phyloP scores from a whole-genome alignment of 257 asterid genomes.

The Solanum lycopersicoides region DNA sequence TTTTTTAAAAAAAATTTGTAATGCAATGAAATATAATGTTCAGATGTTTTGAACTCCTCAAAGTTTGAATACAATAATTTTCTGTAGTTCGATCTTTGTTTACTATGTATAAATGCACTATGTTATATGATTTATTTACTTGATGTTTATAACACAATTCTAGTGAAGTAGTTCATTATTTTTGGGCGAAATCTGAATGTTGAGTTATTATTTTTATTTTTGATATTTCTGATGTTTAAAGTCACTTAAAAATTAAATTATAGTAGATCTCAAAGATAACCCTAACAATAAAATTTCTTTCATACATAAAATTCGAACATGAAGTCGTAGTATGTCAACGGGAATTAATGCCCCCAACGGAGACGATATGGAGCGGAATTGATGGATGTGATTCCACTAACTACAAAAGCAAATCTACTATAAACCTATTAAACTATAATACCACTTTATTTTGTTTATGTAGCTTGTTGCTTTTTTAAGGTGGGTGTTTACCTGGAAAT shows the following conservation, averaged over 20 bases:
- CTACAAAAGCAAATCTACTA: neutral
- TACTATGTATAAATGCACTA: too few species aligned
- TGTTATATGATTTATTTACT: too few species aligned
- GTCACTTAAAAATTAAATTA: too few species aligned
- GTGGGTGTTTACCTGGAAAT: neutral
- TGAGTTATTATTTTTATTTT: neutral
- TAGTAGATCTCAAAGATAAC: too few species aligned
- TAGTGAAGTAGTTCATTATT: neutral
- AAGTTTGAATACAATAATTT: neutral
- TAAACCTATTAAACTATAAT: neutral
- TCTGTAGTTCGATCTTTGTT: neutral
- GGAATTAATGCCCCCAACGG: neutral
- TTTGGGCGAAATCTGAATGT: neutral
- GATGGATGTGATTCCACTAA: neutral
- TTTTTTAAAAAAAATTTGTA: neutral
- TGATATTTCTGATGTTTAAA: accelerated
- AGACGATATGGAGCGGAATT: neutral
- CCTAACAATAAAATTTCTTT: accelerated
- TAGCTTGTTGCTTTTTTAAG: neutral
- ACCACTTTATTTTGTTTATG: neutral
- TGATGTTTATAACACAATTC: neutral
- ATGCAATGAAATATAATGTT: neutral
- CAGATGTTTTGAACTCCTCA: neutral
- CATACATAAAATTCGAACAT: too few species aligned
- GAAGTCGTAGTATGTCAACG: neutral